Percentiles rank a stretch among this genome's conserved stretches.
Evolutionary conservation across 192 early-diverging fungal species (phyloP).

Genomic region (Coemansia interrupta): DNA sequence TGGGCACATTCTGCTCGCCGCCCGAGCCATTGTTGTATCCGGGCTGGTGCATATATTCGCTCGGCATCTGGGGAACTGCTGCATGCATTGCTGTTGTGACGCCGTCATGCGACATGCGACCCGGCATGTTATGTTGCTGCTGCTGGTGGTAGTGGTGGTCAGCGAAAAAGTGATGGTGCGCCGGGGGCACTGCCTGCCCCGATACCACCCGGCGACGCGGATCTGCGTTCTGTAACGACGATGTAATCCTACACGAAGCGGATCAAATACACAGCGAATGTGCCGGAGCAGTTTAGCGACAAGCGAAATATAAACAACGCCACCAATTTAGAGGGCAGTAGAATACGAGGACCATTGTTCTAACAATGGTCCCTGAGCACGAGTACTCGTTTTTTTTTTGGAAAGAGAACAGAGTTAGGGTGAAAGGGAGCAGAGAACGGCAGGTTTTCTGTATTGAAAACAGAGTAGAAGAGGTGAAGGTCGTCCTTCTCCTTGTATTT

Average conservation of each 20-base stretch:
- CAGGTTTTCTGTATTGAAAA: too few relatives aligned
- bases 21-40: not conserved
- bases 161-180: not conserved
- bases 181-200: not conserved
- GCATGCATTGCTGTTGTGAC: too few relatives aligned
- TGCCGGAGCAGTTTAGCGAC: too few relatives aligned
- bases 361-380: too few relatives aligned
- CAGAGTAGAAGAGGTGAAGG: too few relatives aligned
- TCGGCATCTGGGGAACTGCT: too few relatives aligned
- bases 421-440: not conserved
- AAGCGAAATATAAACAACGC: too few relatives aligned
- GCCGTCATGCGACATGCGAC: conserved; percentile 10
- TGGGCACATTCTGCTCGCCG: not conserved
- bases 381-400: not conserved
- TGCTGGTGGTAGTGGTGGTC: not conserved
- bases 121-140: not conserved
- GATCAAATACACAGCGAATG: not conserved
- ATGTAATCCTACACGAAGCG: conserved; percentile 12
- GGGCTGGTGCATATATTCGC: not conserved
- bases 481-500: too few relatives aligned
- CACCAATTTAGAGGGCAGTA: too few relatives aligned
- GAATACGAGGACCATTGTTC: too few relatives aligned
- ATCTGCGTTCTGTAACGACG: conserved; percentile 26
- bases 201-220: conserved; percentile 11
- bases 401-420: not conserved